These are phyloP conservation scores for Laetiporus sulphureus DNA, from an alignment of 1,284 basidiomycete genomes.

Conservation along the genomic window DNA sequence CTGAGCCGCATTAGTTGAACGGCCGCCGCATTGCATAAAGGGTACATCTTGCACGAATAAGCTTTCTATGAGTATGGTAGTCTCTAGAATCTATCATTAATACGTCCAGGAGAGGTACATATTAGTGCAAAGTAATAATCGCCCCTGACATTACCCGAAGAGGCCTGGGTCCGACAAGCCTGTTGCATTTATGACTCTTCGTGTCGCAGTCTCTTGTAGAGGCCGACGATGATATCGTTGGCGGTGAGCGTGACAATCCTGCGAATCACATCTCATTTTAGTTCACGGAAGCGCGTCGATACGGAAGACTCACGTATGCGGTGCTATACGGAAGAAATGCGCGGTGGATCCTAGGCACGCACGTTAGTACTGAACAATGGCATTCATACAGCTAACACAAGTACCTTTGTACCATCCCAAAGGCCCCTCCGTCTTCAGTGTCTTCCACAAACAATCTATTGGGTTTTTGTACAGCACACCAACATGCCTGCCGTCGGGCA, in stretches of 20 bases:
- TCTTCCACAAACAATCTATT: conserved; percentile 96
- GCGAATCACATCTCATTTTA: neutral
- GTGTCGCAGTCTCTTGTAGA: conserved; percentile 46
- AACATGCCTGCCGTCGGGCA: conserved; percentile 68
- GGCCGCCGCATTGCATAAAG: no score
- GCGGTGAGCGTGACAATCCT: conserved; percentile 82
- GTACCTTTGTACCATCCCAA: conserved; percentile 89
- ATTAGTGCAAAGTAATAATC: no score
- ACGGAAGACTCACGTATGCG: conserved; percentile 65
- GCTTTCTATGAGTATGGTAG: no score
- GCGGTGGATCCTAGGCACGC: conserved; percentile 72
- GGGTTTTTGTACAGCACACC: conserved; percentile 88
- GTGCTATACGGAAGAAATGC: conserved; percentile 87
- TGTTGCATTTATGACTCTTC: neutral
- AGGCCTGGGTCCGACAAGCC: neutral
- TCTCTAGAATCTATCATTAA: no score
- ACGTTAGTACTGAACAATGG: neutral
- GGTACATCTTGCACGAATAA: no score
- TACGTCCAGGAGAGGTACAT: no score
- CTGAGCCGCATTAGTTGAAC: no score
- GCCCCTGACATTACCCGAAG: no score
- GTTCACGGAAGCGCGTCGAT: neutral
- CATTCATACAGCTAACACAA: conserved; percentile 2
- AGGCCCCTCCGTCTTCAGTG: conserved; percentile 84
- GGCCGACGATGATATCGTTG: conserved; percentile 74